These are phyloP conservation scores for Hymenoscyphus repandus DNA, from an alignment of 2,329 filamentous ascomycete genomes.

Conservation along the genomic window DNA sequence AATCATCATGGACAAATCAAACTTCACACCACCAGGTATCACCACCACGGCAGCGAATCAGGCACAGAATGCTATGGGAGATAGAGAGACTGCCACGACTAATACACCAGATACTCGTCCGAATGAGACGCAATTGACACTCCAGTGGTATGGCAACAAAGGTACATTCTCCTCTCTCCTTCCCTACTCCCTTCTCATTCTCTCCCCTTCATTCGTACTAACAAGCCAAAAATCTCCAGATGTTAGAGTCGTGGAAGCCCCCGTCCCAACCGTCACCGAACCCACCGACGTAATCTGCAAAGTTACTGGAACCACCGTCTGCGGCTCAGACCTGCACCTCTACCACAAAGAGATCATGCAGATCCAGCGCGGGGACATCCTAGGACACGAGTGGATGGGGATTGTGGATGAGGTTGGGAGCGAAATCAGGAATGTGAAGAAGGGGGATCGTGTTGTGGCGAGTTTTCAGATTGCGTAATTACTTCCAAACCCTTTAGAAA, in stretches of 20 bases:
- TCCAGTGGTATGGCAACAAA: conserved; percentile 16
- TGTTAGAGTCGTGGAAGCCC: conserved; percentile 18
- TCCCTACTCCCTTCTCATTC: background rate
- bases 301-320: conserved; percentile 31
- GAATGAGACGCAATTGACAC: conserved; percentile 10
- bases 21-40: conserved; percentile 13
- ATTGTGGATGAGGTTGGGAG: conserved; percentile 52
- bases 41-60: conserved; percentile 16
- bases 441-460: conserved; percentile 56
- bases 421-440: conserved; percentile 40
- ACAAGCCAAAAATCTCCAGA: conserved; percentile 1
- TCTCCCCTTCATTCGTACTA: too few species aligned
- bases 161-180: background rate
- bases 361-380: conserved; percentile 44
- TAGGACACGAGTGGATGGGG: conserved; percentile 62
- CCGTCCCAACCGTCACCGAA: conserved; percentile 27
- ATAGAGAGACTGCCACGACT: conserved; percentile 12
- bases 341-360: conserved; percentile 36
- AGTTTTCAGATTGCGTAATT: conserved; percentile 61
- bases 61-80: conserved; percentile 12
- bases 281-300: conserved; percentile 27
- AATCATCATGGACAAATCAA: background rate
- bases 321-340: conserved; percentile 31
- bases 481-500: background rate
- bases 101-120: conserved; percentile 8